phyloP scores from a whole-genome alignment of 805 yeast genomes.

The Candida jianshihensis region DNA sequence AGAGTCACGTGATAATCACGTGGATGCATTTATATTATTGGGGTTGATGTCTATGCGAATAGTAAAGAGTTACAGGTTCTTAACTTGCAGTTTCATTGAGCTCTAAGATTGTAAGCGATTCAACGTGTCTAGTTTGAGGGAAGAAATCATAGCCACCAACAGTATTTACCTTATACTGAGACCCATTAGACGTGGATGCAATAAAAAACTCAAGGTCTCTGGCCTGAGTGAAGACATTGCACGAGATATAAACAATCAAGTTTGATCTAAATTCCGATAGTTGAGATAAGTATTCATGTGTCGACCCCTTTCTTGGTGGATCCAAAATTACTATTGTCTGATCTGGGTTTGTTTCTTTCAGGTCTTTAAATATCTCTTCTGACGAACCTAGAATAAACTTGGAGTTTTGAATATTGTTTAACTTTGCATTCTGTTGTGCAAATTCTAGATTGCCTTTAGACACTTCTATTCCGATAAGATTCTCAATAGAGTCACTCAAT shows the following conservation, averaged over 20 bases:
- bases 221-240: slow-evolving; percentile 98
- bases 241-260: slow-evolving; percentile 80
- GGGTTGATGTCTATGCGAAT: too few relatives aligned
- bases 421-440: slow-evolving; percentile 72
- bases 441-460: slow-evolving; percentile 83
- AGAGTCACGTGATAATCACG: not conserved
- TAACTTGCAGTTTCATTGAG: slow-evolving; percentile 1
- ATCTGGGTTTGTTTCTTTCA: slow-evolving; percentile 42
- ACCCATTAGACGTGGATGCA: slow-evolving; percentile 52
- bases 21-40: not conserved
- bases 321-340: slow-evolving; percentile 85
- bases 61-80: too few relatives aligned
- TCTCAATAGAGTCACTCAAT: slow-evolving; percentile 62
- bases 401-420: slow-evolving; percentile 68
- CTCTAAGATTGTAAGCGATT: slow-evolving; percentile 66
- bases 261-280: slow-evolving; percentile 77
- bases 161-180: slow-evolving; percentile 59
- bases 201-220: slow-evolving; percentile 81
- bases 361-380: slow-evolving; percentile 71
- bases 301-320: slow-evolving; percentile 97
- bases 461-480: slow-evolving; percentile 87
- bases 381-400: slow-evolving; percentile 85
- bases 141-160: slow-evolving; percentile 92
- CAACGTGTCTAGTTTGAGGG: slow-evolving; percentile 91
- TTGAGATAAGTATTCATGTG: slow-evolving; percentile 73